Percentiles rank a stretch among this genome's conserved stretches.
phyloP scores from a whole-genome alignment of 2,329 filamentous ascomycete species.

The Myriosclerotinia duriaeana region DNA sequence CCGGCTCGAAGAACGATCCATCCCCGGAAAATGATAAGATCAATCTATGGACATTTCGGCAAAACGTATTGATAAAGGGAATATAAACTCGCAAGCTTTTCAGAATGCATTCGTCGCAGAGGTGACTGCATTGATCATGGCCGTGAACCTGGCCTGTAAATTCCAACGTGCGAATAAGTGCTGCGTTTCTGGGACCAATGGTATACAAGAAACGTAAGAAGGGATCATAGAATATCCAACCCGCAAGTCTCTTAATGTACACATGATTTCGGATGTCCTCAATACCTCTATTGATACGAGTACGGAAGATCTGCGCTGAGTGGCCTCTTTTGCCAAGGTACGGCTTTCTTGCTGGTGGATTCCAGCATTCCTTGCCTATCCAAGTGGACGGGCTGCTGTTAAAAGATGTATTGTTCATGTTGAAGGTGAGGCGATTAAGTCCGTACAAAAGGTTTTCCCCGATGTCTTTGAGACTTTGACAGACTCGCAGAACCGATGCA shows the following conservation, averaged over 20 bases:
- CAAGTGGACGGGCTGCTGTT: neutral
- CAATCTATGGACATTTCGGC: neutral
- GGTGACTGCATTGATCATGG: neutral
- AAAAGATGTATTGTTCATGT: neutral
- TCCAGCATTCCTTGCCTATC: neutral
- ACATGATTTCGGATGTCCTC: constrained; percentile 1
- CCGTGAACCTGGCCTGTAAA: neutral
- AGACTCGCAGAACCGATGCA: neutral
- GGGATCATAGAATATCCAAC: constrained; percentile 26
- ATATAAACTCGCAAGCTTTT: neutral
- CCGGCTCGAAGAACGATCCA: neutral
- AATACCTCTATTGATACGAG: neutral
- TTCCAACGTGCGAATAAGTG: constrained; percentile 8
- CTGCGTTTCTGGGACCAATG: constrained; percentile 25
- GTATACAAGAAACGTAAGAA: constrained; percentile 28
- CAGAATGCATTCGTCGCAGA: neutral
- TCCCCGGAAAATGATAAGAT: neutral
- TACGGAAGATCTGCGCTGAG: neutral
- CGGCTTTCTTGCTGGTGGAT: neutral
- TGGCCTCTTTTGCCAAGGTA: neutral
- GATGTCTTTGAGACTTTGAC: neutral
- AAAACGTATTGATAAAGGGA: neutral
- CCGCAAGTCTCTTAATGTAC: neutral
- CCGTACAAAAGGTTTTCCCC: neutral
- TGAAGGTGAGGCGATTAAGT: neutral